Conservation (phyloP, 2,329 filamentous ascomycete genomes). For the Ambrosiella cleistominuta region DNA sequence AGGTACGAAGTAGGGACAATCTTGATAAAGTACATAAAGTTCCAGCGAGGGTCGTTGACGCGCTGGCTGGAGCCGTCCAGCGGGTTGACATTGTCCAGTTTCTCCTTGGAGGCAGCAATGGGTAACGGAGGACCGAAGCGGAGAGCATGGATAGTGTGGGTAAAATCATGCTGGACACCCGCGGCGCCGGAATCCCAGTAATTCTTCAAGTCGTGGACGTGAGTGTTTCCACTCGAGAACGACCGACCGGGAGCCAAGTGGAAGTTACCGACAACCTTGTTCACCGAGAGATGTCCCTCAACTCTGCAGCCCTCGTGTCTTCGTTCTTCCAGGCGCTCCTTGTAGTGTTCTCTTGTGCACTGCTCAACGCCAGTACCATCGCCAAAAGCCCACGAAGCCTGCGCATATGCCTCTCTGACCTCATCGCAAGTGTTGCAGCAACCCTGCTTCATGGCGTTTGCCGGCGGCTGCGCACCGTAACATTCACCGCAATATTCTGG, state of each 20-base stretch:
- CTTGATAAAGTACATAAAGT: slow-evolving; percentile 99
- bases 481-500: slow-evolving; percentile 87
- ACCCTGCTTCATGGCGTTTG: slow-evolving; percentile 56
- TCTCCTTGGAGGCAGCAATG: slow-evolving; percentile 41
- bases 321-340: slow-evolving; percentile 72
- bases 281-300: slow-evolving; percentile 79
- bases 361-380: slow-evolving; percentile 85
- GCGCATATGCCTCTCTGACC: slow-evolving; percentile 84
- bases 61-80: slow-evolving; percentile 64
- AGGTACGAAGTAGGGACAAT: slow-evolving; percentile 93
- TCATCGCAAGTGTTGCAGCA: slow-evolving; percentile 98
- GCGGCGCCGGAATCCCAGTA: slow-evolving; percentile 59
- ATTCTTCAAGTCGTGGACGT: slow-evolving; percentile 93
- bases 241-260: slow-evolving; percentile 90
- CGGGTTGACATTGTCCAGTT: slow-evolving; percentile 42
- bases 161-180: slow-evolving; percentile 66
- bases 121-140: slow-evolving; percentile 87
- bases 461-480: slow-evolving; percentile 65
- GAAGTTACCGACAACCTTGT: slow-evolving; percentile 98
- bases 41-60: slow-evolving; percentile 69
- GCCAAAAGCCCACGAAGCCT: slow-evolving; percentile 83
- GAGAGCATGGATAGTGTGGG: slow-evolving; percentile 72
- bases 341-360: slow-evolving; percentile 87
- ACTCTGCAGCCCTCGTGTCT: slow-evolving; percentile 86
- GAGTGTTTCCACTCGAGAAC: slow-evolving; percentile 92